Conservation (phyloP, 345 rosid genomes). For the Garcia nutans region DNA sequence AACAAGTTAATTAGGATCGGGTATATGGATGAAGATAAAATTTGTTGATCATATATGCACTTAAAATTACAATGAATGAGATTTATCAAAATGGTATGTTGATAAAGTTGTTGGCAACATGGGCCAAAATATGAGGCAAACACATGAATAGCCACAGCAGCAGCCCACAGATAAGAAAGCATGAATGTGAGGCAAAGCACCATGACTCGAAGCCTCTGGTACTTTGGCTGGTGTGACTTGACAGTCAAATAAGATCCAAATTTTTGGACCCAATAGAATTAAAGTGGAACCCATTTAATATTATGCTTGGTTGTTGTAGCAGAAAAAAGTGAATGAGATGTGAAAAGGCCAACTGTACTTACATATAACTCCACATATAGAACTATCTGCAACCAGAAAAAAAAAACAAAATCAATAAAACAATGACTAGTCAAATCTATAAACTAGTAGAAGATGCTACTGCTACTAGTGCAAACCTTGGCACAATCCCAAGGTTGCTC, state of each 20-base stretch:
- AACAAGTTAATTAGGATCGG: too few relatives aligned
- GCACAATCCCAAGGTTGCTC: background rate
- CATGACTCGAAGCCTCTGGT: background rate
- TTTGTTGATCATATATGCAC: background rate
- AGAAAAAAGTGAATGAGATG: constrained; percentile 9
- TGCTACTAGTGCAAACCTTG: too few relatives aligned
- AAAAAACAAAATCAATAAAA: background rate
- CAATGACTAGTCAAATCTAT: constrained; percentile 2
- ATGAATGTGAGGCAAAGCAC: background rate
- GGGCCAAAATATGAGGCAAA: background rate
- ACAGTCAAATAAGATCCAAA: constrained; percentile 1
- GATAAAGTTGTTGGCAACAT: background rate
- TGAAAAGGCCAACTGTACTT: constrained; percentile 50
- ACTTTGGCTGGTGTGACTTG: background rate
- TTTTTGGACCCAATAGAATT: background rate
- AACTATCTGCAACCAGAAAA: constrained; percentile 56
- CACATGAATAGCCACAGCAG: background rate
- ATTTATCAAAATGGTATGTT: too few relatives aligned
- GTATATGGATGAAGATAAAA: background rate
- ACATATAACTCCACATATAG: constrained; percentile 82
- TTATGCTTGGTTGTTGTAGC: background rate
- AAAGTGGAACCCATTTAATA: background rate
- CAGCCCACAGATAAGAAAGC: background rate
- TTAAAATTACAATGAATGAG: background rate
- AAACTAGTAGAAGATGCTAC: background rate